Percentiles rank a stretch among this genome's conserved stretches.
Conservation (phyloP, 805 yeast genomes). For the Sugiyamaella chiloensis region DNA sequence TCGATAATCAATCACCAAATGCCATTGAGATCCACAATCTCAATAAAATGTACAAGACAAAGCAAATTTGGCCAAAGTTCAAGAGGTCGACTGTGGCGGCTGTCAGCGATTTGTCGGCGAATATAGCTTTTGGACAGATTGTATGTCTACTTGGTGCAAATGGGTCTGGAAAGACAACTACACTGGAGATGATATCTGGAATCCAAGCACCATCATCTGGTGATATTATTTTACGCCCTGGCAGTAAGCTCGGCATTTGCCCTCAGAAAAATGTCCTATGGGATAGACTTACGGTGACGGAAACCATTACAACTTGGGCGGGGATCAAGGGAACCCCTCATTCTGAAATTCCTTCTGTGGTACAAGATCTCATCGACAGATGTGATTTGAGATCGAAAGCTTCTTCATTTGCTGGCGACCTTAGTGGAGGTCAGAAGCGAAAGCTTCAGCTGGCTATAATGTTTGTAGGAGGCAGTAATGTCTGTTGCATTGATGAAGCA, state of each 20-base stretch:
- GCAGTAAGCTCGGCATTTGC: slow-evolving; percentile 33
- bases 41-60: slow-evolving; percentile 26
- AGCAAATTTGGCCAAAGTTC: slow-evolving; percentile 9
- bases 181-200: slow-evolving; percentile 37
- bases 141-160: slow-evolving; percentile 36
- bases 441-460: slow-evolving; percentile 36
- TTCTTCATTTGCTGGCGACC: slow-evolving; percentile 22
- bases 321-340: slow-evolving; percentile 30
- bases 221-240: slow-evolving; percentile 22
- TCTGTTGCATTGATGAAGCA: slow-evolving; percentile 38
- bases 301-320: slow-evolving; percentile 35
- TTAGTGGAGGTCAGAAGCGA: slow-evolving; percentile 38
- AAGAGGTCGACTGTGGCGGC: slow-evolving; percentile 26
- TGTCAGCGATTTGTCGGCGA: slow-evolving; percentile 29
- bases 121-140: slow-evolving; percentile 32
- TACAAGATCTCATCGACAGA: slow-evolving; percentile 24
- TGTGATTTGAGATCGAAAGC: slow-evolving; percentile 32
- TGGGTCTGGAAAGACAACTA: slow-evolving; percentile 40
- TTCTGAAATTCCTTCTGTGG: slow-evolving; percentile 17
- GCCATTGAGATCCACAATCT: slow-evolving; percentile 27
- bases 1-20: slow-evolving; percentile 14
- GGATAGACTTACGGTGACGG: slow-evolving; percentile 35
- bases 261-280: slow-evolving; percentile 38
- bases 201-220: slow-evolving; percentile 31
- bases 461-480: slow-evolving; percentile 36